Evolutionary conservation across 1,284 basidiomycete species (phyloP).

Genomic region (Apiotrichum veenhuisii): DNA sequence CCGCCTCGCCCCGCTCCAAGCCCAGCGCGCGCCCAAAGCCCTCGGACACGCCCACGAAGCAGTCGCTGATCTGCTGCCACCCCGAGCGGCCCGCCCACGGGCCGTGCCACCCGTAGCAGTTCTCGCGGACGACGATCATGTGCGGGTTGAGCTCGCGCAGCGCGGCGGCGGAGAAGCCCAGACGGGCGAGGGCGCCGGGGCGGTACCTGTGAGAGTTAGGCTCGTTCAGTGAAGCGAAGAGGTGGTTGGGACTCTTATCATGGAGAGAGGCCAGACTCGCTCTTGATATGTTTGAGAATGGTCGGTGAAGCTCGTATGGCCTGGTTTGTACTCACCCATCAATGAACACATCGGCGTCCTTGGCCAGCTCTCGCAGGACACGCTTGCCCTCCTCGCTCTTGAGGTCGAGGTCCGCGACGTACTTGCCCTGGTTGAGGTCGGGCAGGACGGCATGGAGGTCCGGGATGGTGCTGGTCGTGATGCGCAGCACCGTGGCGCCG

Average conservation of each 20-base stretch:
- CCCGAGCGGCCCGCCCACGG: conserved; percentile 13
- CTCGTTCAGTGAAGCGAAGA: too few species aligned
- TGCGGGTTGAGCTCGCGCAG: conserved; percentile 10
- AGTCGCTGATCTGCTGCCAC: conserved; percentile 17
- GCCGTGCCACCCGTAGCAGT: conserved; percentile 18
- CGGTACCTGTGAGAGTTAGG: conserved; percentile 1
- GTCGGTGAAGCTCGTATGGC: too few species aligned
- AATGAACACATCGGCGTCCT: conserved; percentile 12
- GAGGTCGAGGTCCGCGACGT: conserved; percentile 8
- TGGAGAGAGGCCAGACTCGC: too few species aligned
- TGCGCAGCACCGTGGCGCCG: conserved; percentile 13
- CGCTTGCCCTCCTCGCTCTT: conserved; percentile 5
- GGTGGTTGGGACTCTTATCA: too few species aligned
- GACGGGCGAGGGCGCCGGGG: conserved; percentile 7
- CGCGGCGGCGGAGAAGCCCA: conserved; percentile 5
- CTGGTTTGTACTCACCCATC: conserved; percentile 3
- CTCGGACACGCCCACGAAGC: conserved; percentile 1
- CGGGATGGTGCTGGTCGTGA: conserved; percentile 4
- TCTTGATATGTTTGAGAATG: too few species aligned
- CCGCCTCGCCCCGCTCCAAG: conserved; percentile 1
- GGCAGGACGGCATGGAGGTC: conserved; percentile 9
- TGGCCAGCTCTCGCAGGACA: neutral
- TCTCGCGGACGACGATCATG: conserved; percentile 12
- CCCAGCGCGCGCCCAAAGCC: conserved; percentile 7
- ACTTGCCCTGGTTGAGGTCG: conserved; percentile 16